Evolutionary conservation across 225 moss, liverwort and hornwort species (phyloP).

Genomic region (Antitrichia curtipendula): DNA sequence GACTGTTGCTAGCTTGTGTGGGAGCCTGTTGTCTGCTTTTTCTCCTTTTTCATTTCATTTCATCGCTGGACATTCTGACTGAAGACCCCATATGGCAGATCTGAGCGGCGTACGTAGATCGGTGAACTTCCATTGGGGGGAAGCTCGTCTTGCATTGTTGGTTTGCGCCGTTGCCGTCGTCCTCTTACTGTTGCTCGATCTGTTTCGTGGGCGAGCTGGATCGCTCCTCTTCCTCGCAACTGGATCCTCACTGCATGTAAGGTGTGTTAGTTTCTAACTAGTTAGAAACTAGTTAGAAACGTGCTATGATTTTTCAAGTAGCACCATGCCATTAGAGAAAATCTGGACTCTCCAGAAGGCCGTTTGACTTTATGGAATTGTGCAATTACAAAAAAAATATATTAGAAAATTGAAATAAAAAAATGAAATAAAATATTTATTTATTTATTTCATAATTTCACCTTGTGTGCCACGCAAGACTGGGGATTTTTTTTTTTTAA

Average conservation of each 20-base stretch:
- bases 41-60: background rate
- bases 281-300: too few relatives aligned
- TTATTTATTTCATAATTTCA: too few relatives aligned
- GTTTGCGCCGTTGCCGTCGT: background rate
- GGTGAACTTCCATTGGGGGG: background rate
- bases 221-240: background rate
- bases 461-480: too few relatives aligned
- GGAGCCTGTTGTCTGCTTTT: background rate
- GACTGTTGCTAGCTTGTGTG: background rate
- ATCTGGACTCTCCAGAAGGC: too few relatives aligned
- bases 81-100: background rate
- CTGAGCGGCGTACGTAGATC: background rate
- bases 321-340: too few relatives aligned
- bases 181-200: background rate
- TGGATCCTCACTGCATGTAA: background rate
- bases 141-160: background rate
- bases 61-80: background rate
- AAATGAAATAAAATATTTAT: too few relatives aligned
- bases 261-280: background rate
- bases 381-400: too few relatives aligned
- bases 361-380: too few relatives aligned
- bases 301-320: too few relatives aligned
- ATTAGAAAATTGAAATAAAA: too few relatives aligned
- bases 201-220: background rate
- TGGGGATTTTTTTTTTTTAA: too few relatives aligned